phyloP scores from a whole-genome alignment of 2,329 filamentous ascomycete genomes.

The Metarhizium brunneum region DNA sequence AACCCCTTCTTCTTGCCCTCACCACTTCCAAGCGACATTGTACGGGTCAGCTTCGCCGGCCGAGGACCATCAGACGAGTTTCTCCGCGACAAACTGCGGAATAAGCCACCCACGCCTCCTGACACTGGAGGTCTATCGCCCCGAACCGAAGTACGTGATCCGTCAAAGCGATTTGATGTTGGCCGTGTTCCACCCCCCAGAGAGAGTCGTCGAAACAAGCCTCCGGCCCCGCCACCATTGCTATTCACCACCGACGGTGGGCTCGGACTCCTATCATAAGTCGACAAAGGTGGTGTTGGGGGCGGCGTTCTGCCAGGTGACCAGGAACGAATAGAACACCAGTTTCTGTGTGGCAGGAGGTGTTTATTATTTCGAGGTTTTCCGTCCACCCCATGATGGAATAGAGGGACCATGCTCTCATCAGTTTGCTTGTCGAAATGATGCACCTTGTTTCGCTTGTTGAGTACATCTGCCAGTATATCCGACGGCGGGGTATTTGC shows the following conservation, averaged over 20 bases:
- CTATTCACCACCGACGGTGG: constrained; percentile 18
- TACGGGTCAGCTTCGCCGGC: constrained; percentile 39
- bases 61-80: constrained; percentile 26
- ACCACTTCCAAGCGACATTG: constrained; percentile 50
- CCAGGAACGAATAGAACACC: constrained; percentile 87
- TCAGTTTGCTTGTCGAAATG: constrained; percentile 71
- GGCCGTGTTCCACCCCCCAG: constrained; percentile 16
- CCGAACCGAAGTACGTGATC: constrained; percentile 24
- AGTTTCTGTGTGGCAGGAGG: constrained; percentile 83
- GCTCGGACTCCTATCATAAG: constrained; percentile 32
- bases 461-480: constrained; percentile 81
- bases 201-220: constrained; percentile 38
- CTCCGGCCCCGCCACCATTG: constrained; percentile 15
- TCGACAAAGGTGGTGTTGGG: constrained; percentile 49
- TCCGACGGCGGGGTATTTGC: constrained; percentile 86
- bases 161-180: constrained; percentile 26
- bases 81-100: constrained; percentile 34
- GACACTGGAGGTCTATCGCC: constrained; percentile 42
- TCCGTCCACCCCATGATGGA: constrained; percentile 79
- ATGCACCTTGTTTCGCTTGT: constrained; percentile 80
- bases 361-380: constrained; percentile 86
- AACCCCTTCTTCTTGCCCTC: constrained; percentile 35
- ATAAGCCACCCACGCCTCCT: constrained; percentile 29
- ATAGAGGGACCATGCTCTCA: constrained; percentile 93
- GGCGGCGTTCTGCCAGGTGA: constrained; percentile 68